Percentiles rank a stretch among this genome's conserved stretches.
These are phyloP conservation scores for Sporobolomyces pararoseus DNA, from an alignment of 768 basidiomycete species.

Conservation along the genomic window DNA sequence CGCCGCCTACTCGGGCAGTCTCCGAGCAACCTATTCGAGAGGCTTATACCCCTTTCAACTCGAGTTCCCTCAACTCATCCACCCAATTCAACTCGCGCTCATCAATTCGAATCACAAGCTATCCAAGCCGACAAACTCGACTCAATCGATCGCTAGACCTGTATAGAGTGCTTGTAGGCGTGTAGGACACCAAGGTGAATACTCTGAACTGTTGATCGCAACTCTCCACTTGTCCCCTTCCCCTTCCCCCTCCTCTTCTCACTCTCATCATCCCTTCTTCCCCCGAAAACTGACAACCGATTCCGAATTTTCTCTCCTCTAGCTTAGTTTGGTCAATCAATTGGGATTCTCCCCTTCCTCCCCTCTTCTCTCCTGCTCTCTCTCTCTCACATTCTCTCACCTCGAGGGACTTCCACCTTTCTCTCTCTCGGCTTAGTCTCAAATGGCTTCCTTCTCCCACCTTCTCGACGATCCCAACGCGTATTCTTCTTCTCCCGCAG, in stretches of 20 bases:
- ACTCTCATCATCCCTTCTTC: no score
- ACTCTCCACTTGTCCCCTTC: no score
- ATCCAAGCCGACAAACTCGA: background rate
- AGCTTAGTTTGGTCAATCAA: no score
- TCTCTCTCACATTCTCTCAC: background rate
- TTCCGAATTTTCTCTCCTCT: no score
- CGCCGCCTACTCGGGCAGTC: no score
- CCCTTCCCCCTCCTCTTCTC: no score
- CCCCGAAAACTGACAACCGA: no score
- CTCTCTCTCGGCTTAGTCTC: background rate
- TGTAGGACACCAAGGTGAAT: background rate
- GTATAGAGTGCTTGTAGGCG: background rate
- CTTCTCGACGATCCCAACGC: slow-evolving; percentile 24
- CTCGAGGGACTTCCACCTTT: background rate
- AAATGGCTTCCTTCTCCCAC: slow-evolving; percentile 33
- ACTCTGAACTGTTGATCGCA: no score
- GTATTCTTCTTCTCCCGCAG: background rate
- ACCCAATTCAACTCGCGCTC: background rate
- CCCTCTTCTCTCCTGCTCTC: background rate
- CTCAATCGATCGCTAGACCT: background rate
- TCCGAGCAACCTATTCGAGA: no score
- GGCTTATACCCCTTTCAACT: no score
- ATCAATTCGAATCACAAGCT: background rate
- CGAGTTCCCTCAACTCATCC: no score
- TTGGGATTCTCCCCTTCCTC: no score